Evolutionary conservation across 1,284 basidiomycete genomes (phyloP), one percentile per base, ranked within the genome.

Genomic region (Cryptococcus hybrid): DNA sequence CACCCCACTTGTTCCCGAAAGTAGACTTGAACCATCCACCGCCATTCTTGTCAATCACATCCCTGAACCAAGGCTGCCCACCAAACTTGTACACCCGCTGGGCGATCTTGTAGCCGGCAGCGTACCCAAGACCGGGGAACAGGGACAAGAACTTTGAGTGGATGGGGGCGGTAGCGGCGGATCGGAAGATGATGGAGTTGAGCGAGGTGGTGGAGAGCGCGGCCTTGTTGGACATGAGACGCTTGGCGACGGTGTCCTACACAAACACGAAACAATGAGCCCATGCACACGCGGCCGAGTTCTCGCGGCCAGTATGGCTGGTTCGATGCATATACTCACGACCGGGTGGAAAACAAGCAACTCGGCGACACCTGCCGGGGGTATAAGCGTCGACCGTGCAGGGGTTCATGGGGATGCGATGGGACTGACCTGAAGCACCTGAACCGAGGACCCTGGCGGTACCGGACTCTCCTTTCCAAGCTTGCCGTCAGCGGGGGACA

Each of bases 21-120:
- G 84, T 78, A 68, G 84, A 86, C 54, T 86, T 88, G 80, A 97
- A 98, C 60, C 81, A 77, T 37, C 83, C 80, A 75, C 89, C 89
- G 80, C 86, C 87, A 75, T 89, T 81, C 69, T 83, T 85, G 67
- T 85, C 84, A 73, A 99, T 87, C 73, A 94, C 77, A 80, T 98
- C 93, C 78, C 94, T 90, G 79, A 97, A 96, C 84, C 88, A 98
- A 24, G 96, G 95, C 79, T 99, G 95, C 1, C 95, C 96, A 60
- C 96, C 95, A 69, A 98, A 99, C 81, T 98, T 99, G 86, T 96
- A 96, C 69, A 95, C 85, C 52, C 92, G 85, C 79, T 96, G 92
- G 1, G 90, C 80, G 69, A 96, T 81, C 80, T 99, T 99, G 86
- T 99, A 99, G 0, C 93, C 92, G 37, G 92, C 95, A 3, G 95